phyloP scores from a whole-genome alignment of 331 rosid species.

The Quercus phellos region DNA sequence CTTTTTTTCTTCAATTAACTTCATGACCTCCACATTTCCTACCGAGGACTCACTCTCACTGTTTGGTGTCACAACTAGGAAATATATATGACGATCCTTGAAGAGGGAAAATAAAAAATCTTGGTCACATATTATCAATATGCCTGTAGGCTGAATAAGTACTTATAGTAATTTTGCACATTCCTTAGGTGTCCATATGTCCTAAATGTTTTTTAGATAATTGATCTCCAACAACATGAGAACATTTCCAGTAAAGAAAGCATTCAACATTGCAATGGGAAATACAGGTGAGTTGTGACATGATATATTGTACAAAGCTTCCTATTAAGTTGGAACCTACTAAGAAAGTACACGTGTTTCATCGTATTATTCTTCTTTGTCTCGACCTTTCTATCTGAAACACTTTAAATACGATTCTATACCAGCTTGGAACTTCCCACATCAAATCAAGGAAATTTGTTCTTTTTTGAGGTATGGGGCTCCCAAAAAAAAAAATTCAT shows the following conservation, averaged over 20 bases:
- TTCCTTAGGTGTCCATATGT: background rate
- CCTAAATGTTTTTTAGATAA: background rate
- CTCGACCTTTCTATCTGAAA: background rate
- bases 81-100: conserved; percentile 35
- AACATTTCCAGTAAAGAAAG: background rate
- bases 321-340: background rate
- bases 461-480: background rate
- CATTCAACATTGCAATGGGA: background rate
- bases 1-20: conserved; percentile 18
- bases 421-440: background rate
- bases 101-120: background rate
- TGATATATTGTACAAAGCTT: background rate
- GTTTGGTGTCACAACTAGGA: conserved; percentile 16
- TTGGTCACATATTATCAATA: background rate
- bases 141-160: background rate
- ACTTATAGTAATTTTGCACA: background rate
- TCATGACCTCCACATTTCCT: background rate
- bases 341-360: background rate
- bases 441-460: background rate
- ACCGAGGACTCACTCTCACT: background rate
- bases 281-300: background rate
- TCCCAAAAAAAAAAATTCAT: background rate
- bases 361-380: background rate
- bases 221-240: background rate
- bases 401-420: background rate